phyloP scores from a whole-genome alignment of 495 filamentous ascomycete genomes.

The Acidomyces sp. region DNA sequence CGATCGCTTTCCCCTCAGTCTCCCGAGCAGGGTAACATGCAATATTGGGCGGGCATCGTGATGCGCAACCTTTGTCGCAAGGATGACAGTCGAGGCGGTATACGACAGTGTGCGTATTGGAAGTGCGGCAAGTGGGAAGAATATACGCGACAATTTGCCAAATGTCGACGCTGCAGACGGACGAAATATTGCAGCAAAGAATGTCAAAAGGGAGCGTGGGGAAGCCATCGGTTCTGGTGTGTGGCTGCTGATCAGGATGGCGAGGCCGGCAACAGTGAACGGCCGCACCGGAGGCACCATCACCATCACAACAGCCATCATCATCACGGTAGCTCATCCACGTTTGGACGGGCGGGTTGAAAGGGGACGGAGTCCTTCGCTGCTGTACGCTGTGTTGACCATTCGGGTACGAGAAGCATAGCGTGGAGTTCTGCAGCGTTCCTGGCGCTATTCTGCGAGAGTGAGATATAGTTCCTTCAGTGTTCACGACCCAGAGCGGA shows the following conservation, averaged over 20 bases:
- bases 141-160: conserved; percentile 89
- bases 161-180: conserved; percentile 87
- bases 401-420: no score
- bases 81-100: conserved; percentile 84
- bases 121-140: conserved; percentile 97
- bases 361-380: no score
- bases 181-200: conserved; percentile 99
- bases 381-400: no score
- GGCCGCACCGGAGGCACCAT: conserved; percentile 1
- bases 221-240: conserved; percentile 96
- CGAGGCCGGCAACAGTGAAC: neutral
- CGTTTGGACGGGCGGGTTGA: no score
- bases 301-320: conserved; percentile 10
- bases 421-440: no score
- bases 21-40: conserved; percentile 54
- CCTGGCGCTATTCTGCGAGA: no score
- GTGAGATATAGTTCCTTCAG: no score
- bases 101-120: conserved; percentile 93
- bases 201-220: conserved; percentile 97
- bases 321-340: no score
- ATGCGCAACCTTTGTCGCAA: conserved; percentile 98
- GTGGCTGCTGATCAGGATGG: conserved; percentile 44
- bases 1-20: conserved; percentile 41
- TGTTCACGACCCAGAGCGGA: no score
- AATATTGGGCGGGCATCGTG: conserved; percentile 97